These are phyloP conservation scores for Vaccinium myrtillus DNA, from an alignment of 148 eudicot species.

Conservation along the genomic window DNA sequence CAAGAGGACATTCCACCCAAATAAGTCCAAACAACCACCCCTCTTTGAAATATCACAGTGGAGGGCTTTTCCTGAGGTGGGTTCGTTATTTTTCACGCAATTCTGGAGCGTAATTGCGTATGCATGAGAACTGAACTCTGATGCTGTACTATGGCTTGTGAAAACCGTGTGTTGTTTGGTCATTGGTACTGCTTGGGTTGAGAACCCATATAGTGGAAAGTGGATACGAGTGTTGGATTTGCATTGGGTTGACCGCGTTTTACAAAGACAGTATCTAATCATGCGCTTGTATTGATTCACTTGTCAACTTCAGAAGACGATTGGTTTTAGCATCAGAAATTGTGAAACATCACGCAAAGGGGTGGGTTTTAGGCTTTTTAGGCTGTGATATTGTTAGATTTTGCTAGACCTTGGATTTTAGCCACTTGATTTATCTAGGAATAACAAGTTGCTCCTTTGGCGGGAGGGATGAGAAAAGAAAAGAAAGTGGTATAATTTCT, in stretches of 20 bases:
- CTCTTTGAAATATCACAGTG: slow-evolving; percentile 58
- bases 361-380: no score
- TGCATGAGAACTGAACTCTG: slow-evolving; percentile 37
- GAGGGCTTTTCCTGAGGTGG: slow-evolving; percentile 38
- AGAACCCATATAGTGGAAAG: neutral
- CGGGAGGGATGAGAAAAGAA: no score
- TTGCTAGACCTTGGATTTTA: no score
- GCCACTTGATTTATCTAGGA: no score
- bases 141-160: neutral
- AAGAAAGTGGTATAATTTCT: no score
- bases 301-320: neutral
- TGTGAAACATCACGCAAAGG: no score
- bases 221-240: slow-evolving; percentile 4
- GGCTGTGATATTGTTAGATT: no score
- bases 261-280: neutral
- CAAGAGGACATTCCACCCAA: slow-evolving; percentile 57
- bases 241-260: slow-evolving; percentile 13
- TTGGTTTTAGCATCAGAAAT: no score
- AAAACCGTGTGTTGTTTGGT: neutral
- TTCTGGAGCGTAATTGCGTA: slow-evolving; percentile 52
- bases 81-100: slow-evolving; percentile 32
- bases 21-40: slow-evolving; percentile 67
- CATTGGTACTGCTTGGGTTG: neutral
- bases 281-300: slow-evolving; percentile 1
- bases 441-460: no score